phyloP scores from a whole-genome alignment of 768 basidiomycete species.

The Boletus sensibilis region DNA sequence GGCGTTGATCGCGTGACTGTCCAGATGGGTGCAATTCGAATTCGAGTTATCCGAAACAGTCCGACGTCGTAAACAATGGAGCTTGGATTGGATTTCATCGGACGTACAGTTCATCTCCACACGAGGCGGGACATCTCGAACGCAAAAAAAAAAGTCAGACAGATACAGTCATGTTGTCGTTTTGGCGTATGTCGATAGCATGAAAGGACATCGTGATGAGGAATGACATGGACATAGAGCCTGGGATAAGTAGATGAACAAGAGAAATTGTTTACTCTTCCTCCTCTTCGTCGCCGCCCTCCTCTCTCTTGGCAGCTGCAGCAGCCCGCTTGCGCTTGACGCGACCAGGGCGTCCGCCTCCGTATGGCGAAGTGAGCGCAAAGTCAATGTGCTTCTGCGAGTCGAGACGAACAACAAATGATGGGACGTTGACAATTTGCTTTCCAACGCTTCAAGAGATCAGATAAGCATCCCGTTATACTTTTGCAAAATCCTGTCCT shows the following conservation, averaged over 20 bases:
- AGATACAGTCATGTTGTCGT: conserved; percentile 21
- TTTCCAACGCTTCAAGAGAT: conserved; percentile 77
- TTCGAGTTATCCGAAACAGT: background rate
- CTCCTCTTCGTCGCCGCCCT: conserved; percentile 86
- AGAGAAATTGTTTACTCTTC: conserved; percentile 59
- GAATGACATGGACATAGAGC: conserved; percentile 26
- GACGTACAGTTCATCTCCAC: background rate
- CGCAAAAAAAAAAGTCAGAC: background rate
- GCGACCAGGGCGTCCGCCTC: conserved; percentile 91
- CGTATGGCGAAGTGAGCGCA: conserved; percentile 93
- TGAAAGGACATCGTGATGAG: conserved; percentile 31
- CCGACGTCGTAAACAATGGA: background rate
- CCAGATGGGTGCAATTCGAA: background rate
- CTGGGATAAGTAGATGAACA: conserved; percentile 28
- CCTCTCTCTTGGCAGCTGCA: conserved; percentile 88
- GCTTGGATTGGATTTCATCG: background rate
- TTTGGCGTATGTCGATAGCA: conserved; percentile 33
- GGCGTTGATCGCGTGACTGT: conserved; percentile 3
- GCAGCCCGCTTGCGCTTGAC: conserved; percentile 98
- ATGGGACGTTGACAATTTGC: conserved; percentile 98
- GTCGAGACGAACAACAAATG: conserved; percentile 98
- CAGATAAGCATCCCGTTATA: background rate
- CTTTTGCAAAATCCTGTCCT: conserved; percentile 27
- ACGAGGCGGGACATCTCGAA: background rate
- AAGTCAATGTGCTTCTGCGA: conserved; percentile 99